These are phyloP conservation scores for Solanum piurae DNA, from an alignment of 257 asterid species.

Conservation along the genomic window DNA sequence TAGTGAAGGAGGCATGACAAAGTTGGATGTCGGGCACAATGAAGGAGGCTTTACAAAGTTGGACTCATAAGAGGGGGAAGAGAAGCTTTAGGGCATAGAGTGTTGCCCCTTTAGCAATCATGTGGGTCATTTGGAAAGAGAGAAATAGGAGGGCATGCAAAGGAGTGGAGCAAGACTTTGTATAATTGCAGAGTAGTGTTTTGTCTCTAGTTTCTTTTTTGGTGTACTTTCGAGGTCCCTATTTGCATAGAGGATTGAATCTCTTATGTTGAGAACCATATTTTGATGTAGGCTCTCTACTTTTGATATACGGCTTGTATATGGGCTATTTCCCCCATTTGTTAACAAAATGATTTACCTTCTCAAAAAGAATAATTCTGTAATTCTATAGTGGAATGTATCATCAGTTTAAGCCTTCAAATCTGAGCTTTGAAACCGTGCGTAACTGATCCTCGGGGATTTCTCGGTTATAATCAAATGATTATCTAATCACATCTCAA, in stretches of 20 bases:
- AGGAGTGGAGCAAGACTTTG: background rate
- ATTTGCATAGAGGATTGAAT: background rate
- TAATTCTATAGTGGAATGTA: background rate
- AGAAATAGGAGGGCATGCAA: background rate
- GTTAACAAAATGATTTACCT: background rate
- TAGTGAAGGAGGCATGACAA: background rate
- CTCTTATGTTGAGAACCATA: background rate
- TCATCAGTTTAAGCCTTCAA: background rate
- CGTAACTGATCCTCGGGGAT: background rate
- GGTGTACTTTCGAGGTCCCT: background rate
- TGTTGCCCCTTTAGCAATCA: background rate
- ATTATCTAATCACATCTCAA: background rate
- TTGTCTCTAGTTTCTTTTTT: background rate
- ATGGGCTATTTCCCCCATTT: background rate
- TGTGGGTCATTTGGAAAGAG: background rate
- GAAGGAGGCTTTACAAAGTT: background rate
- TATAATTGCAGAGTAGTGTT: background rate
- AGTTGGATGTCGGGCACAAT: background rate
- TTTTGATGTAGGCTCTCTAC: background rate
- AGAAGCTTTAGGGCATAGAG: background rate
- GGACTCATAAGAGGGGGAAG: background rate
- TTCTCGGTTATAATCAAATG: background rate
- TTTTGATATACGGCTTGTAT: background rate
- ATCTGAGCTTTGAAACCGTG: background rate
- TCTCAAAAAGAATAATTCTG: background rate